Evolutionary conservation across 805 yeast genomes (phyloP), one percentile per base, ranked within the genome.

Genomic region (Metschnikowia anglica): DNA sequence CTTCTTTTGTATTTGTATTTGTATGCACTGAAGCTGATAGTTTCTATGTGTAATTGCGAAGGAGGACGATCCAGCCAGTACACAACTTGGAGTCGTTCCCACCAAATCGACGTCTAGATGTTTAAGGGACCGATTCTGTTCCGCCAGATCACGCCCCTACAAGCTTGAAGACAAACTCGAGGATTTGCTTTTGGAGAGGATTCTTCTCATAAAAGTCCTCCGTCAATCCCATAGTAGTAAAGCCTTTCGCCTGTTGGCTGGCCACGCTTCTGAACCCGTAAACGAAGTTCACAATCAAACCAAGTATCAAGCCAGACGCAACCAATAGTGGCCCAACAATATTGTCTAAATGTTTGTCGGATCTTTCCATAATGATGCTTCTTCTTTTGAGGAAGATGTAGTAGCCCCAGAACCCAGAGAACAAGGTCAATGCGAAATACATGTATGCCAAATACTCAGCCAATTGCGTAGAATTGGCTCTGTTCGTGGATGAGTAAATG

Each of bases 331-430:
- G 99, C 10, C 99, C 99, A 43, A 85, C 58, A 40, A 95, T 83
- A 35, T 88, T 90, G 67, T 91, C 98, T 55, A 91, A 73, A 63
- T 90, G 97, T 54, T 77, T 77, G 38, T 91, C 95, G 20, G 89
- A 84, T 63, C 98, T 80, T 61, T 80, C 82, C 61, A 74, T 79
- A 60, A 91, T 93, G 43, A 83, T 74, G 25, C 72, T 73, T 51
- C 90, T 70, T 60, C 99, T 79, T 52, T 71, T 74, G 59, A 79
- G 66, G 66, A 86, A 91, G 41, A 85, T 80, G 48, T 70, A 74
- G 66, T 88, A 91, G 20, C 96, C 96, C 99, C 99, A 91, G 20
- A 79, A 53, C 34, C 95, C 91, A 32, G 88, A 74, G 61, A 90
- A 89, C 16, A 91, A 52, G 0, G 98, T 88, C 54, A 93, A 70